Conservation (phyloP, 2,329 filamentous ascomycete species). For the Coleophoma cylindrospora region DNA sequence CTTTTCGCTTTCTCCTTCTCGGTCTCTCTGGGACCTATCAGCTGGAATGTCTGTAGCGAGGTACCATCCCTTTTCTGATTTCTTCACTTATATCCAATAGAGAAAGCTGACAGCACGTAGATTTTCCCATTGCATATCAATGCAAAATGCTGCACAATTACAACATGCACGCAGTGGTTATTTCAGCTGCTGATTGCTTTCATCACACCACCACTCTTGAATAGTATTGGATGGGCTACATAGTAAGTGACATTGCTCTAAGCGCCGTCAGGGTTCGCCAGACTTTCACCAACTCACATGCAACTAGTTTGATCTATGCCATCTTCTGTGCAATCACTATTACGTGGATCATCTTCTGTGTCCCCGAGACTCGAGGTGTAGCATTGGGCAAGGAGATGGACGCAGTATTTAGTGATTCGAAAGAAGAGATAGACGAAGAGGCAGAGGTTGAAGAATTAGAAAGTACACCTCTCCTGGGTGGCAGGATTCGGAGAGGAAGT, state of each 20-base stretch:
- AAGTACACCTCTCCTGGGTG: background rate
- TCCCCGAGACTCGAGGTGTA: background rate
- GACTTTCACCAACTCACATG: background rate
- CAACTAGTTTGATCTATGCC: background rate
- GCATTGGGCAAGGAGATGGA: background rate
- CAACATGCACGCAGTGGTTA: slow-evolving; percentile 1
- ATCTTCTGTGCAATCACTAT: background rate
- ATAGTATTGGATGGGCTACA: slow-evolving; percentile 4
- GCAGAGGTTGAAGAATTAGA: slow-evolving; percentile 1
- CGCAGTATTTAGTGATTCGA: background rate
- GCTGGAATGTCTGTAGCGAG: slow-evolving; percentile 5
- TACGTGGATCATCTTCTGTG: background rate
- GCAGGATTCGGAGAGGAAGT: slow-evolving; percentile 1
- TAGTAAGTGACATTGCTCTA: background rate
- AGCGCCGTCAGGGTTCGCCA: background rate
- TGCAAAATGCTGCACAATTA: slow-evolving; percentile 5
- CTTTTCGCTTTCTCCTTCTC: slow-evolving; percentile 5
- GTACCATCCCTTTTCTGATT: background rate
- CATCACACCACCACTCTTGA: slow-evolving; percentile 5
- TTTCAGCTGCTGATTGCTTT: background rate
- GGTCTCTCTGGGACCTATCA: slow-evolving; percentile 4
- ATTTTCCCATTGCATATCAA: slow-evolving; percentile 6
- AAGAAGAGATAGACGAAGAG: slow-evolving; percentile 2
- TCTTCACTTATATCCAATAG: background rate
- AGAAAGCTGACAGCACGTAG: background rate